These are phyloP conservation scores for Heracleum sosnowskyi DNA, from an alignment of 129 eudicot species.

Conservation along the genomic window DNA sequence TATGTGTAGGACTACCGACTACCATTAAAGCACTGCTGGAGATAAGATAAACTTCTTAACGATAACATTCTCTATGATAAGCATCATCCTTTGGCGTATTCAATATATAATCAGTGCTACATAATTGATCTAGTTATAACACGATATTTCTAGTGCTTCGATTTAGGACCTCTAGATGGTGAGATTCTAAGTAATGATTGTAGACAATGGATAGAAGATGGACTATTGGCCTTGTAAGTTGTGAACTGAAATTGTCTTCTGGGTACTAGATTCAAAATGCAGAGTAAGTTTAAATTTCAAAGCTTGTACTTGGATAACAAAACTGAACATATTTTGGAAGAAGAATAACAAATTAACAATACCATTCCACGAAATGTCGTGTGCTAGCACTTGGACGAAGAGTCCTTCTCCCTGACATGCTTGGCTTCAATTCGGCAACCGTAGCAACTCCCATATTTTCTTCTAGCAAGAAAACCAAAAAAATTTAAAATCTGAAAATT, in stretches of 20 bases:
- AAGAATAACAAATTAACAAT: no score
- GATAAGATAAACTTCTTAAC: not conserved
- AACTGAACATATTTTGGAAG: slow-evolving; percentile 3
- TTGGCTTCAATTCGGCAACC: slow-evolving; percentile 78
- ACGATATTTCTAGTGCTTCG: not conserved
- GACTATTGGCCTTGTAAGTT: not conserved
- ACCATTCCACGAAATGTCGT: slow-evolving; percentile 80
- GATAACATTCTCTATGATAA: not conserved
- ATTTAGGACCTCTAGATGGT: slow-evolving; percentile 11
- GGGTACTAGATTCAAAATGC: not conserved
- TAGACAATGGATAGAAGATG: not conserved
- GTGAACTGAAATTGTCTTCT: slow-evolving; percentile 1
- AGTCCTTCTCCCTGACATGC: slow-evolving; percentile 78
- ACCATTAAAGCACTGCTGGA: not conserved
- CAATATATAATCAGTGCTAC: not conserved
- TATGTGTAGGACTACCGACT: not conserved
- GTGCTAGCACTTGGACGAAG: slow-evolving; percentile 81
- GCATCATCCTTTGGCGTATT: not conserved
- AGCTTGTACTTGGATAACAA: not conserved
- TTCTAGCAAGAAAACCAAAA: slow-evolving; percentile 6
- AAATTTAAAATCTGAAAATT: not conserved
- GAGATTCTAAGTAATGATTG: not conserved
- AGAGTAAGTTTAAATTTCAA: not conserved
- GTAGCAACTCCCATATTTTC: slow-evolving; percentile 70
- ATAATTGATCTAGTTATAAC: slow-evolving; percentile 3